These are phyloP conservation scores for Malassezia restricta DNA, from an alignment of 1,284 basidiomycete genomes.

Conservation along the genomic window DNA sequence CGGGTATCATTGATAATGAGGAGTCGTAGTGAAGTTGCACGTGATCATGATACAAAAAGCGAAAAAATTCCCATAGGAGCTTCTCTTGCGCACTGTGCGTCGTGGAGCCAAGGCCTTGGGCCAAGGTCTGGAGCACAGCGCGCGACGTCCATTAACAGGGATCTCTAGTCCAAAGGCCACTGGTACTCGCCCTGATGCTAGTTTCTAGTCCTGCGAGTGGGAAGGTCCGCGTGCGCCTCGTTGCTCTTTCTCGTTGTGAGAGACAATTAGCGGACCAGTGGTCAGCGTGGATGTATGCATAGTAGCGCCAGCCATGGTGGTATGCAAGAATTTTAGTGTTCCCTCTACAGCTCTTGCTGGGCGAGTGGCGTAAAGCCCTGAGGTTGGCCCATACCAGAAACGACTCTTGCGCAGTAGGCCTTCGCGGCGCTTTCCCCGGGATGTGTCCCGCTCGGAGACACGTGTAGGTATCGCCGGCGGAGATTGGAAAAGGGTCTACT, in stretches of 20 bases:
- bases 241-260: slow-evolving; percentile 17
- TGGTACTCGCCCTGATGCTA: slow-evolving; percentile 33
- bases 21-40: slow-evolving; percentile 4
- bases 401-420: slow-evolving; percentile 8
- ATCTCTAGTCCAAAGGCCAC: slow-evolving; percentile 39
- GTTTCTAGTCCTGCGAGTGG: slow-evolving; percentile 35
- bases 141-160: neutral
- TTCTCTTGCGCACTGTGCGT: neutral
- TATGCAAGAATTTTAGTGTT: neutral
- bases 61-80: neutral
- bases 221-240: slow-evolving; percentile 45
- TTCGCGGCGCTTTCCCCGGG: slow-evolving; percentile 15
- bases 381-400: slow-evolving; percentile 17
- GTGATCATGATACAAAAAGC: neutral
- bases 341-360: slow-evolving; percentile 16
- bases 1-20: slow-evolving; percentile 12
- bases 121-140: too few relatives aligned
- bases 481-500: slow-evolving; percentile 18
- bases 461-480: neutral
- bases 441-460: slow-evolving; percentile 14
- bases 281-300: neutral
- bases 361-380: slow-evolving; percentile 13
- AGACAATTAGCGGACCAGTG: neutral
- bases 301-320: neutral
- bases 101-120: too few relatives aligned